phyloP scores from a whole-genome alignment of 2,329 filamentous ascomycete genomes.

The Neopestalotiopsis sp. region DNA sequence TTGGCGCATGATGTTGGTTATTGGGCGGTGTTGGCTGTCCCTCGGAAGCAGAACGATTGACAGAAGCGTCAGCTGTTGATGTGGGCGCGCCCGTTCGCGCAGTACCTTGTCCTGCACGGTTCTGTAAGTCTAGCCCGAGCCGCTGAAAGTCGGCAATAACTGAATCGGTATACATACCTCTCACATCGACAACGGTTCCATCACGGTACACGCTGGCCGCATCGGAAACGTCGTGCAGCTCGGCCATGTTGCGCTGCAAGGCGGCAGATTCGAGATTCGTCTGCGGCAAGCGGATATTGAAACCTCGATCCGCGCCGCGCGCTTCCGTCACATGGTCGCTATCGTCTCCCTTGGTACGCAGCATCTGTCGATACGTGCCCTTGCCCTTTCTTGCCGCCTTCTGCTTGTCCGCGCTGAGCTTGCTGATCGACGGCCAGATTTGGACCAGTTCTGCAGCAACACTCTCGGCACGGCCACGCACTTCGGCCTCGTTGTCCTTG shows the following conservation, averaged over 20 bases:
- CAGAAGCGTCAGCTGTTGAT: background rate
- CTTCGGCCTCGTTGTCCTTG: background rate
- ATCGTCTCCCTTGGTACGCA: background rate
- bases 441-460: background rate
- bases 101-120: background rate
- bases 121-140: background rate
- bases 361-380: background rate
- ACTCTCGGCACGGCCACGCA: background rate
- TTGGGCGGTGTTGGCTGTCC: background rate
- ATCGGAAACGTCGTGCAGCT: conserved; percentile 19
- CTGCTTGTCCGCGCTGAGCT: background rate
- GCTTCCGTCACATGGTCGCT: background rate
- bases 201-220: conserved; percentile 31
- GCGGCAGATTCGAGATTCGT: conserved; percentile 24
- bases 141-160: background rate
- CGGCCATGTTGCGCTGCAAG: conserved; percentile 24
- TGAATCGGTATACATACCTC: background rate
- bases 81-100: conserved; percentile 5
- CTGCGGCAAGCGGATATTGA: conserved; percentile 1
- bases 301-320: background rate
- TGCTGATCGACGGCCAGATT: background rate
- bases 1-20: background rate
- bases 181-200: conserved; percentile 27
- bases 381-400: background rate
- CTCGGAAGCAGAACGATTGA: background rate